Conservation (phyloP, 1,284 basidiomycete genomes). For the Tremellales sp. region DNA sequence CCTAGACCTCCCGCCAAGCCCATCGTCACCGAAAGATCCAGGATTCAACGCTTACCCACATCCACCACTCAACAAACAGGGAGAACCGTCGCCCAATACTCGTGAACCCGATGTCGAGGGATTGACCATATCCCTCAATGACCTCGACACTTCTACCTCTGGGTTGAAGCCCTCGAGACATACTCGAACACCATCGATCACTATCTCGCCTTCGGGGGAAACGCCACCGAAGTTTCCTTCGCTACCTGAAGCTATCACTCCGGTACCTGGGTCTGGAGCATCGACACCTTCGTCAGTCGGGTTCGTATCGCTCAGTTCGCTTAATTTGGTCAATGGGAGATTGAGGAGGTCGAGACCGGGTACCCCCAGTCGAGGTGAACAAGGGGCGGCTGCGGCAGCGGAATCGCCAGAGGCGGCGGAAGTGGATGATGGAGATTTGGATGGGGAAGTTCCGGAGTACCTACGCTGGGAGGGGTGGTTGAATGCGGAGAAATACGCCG, state of each 20-base stretch:
- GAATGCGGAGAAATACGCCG: constrained; percentile 36
- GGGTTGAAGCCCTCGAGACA: not conserved
- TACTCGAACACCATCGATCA: not conserved
- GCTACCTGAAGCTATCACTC: not conserved
- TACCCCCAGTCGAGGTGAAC: no score
- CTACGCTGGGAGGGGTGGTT: constrained; percentile 26
- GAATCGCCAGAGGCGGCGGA: no score
- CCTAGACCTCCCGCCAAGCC: not conserved
- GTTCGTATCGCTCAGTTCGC: constrained; percentile 23
- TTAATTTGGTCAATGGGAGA: constrained; percentile 15
- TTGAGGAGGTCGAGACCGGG: constrained; percentile 6
- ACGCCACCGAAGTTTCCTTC: not conserved
- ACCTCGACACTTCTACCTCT: no score
- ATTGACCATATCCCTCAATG: no score
- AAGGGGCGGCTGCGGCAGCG: no score
- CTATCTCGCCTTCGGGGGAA: not conserved
- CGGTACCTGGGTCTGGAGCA: constrained; percentile 12
- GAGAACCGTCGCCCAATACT: not conserved
- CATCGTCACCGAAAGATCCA: not conserved
- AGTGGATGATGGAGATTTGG: not conserved
- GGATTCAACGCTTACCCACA: not conserved
- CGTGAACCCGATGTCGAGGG: not conserved
- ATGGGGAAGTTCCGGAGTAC: constrained; percentile 17
- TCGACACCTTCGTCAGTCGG: constrained; percentile 26
- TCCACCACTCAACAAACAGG: not conserved